Conservation (phyloP, 2,329 filamentous ascomycete species). For the Magnaporthales sp. region DNA sequence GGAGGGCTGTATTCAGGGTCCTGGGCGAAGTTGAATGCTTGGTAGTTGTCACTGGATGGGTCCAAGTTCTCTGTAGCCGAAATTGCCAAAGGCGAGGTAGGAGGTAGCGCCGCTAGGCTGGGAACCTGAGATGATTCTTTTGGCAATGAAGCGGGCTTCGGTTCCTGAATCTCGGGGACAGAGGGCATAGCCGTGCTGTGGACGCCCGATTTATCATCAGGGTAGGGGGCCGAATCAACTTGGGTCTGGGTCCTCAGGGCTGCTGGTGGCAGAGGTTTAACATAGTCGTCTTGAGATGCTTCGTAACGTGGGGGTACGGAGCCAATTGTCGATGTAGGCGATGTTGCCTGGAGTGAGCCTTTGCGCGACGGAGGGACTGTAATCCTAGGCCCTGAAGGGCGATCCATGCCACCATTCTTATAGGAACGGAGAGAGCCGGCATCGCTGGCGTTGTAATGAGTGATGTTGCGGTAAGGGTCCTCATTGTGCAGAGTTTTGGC, state of each 20-base stretch:
- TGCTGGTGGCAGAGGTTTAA: not conserved
- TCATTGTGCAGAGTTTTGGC: slow-evolving; percentile 68
- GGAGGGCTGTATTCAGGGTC: slow-evolving; percentile 8
- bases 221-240: slow-evolving; percentile 28
- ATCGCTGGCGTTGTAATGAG: slow-evolving; percentile 48
- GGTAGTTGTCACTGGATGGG: not conserved
- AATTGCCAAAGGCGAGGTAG: slow-evolving; percentile 6
- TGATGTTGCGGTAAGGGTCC: slow-evolving; percentile 71
- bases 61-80: not conserved
- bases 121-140: not conserved
- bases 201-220: slow-evolving; percentile 20
- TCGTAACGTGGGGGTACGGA: slow-evolving; percentile 3
- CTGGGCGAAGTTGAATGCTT: slow-evolving; percentile 1
- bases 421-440: slow-evolving; percentile 46
- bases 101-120: slow-evolving; percentile 13
- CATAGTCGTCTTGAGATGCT: not conserved
- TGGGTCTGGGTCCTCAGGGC: not conserved
- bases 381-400: slow-evolving; percentile 26
- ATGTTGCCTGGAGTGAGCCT: slow-evolving; percentile 32
- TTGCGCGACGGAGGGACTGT: slow-evolving; percentile 26
- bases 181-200: slow-evolving; percentile 14
- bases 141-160: slow-evolving; percentile 18
- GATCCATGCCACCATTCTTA: slow-evolving; percentile 31
- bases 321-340: slow-evolving; percentile 1
- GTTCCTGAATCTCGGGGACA: slow-evolving; percentile 25